These are phyloP conservation scores for Corymbia citriodora DNA, from an alignment of 441 rosid species.

Conservation along the genomic window DNA sequence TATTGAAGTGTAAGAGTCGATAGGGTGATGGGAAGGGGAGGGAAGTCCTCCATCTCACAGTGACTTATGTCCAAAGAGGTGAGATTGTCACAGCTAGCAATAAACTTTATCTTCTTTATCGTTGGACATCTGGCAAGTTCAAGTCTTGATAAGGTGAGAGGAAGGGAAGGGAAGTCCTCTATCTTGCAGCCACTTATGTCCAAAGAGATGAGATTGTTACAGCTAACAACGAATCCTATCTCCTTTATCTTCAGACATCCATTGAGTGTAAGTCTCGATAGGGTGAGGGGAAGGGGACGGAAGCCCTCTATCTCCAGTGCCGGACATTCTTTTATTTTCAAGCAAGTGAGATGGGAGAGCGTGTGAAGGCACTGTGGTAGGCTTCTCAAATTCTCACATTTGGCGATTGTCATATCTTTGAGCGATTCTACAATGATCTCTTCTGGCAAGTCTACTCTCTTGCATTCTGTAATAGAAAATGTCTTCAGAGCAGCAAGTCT, in stretches of 20 bases:
- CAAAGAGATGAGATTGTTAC: too few relatives aligned
- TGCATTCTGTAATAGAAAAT: fast-evolving
- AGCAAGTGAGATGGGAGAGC: neutral
- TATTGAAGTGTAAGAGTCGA: fast-evolving
- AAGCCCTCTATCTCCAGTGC: neutral
- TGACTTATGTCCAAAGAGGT: fast-evolving
- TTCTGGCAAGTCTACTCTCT: neutral
- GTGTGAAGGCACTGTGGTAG: neutral
- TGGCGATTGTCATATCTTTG: fast-evolving
- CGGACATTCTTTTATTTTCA: fast-evolving
- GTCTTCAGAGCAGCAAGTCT: fast-evolving
- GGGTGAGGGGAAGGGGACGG: too few relatives aligned
- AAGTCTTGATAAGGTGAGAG: fast-evolving
- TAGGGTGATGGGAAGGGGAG: neutral
- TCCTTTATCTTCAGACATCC: too few relatives aligned
- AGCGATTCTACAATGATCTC: neutral
- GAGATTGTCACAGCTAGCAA: neutral
- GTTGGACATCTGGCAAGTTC: fast-evolving
- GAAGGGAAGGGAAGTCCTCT: neutral
- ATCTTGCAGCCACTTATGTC: too few relatives aligned
- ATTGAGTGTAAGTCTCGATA: too few relatives aligned
- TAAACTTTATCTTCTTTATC: too few relatives aligned
- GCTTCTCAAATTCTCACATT: fast-evolving
- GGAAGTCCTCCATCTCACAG: neutral
- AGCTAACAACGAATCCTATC: too few relatives aligned